These are phyloP conservation scores for Tuber microsphaerosporum DNA, from an alignment of 495 filamentous ascomycete genomes.

Conservation along the genomic window DNA sequence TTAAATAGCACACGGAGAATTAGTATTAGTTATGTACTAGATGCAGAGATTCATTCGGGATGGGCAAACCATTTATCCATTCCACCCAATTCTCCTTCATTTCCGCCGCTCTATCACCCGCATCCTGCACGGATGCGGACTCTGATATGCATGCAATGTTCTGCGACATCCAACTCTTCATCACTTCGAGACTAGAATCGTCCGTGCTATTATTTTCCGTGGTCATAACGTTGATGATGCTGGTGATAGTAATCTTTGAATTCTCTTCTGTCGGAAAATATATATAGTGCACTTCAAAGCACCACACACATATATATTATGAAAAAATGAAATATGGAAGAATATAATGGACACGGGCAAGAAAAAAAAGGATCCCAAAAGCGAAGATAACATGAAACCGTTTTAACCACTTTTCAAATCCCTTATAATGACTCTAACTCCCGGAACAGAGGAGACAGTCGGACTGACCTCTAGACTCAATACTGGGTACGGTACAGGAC, in stretches of 20 bases:
- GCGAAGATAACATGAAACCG: neutral
- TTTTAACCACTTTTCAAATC: constrained; percentile 5
- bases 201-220: neutral
- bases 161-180: constrained; percentile 5
- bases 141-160: constrained; percentile 5
- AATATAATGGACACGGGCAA: neutral
- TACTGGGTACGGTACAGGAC: neutral
- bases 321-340: neutral
- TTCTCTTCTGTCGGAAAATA: neutral
- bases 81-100: neutral
- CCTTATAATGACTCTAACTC: constrained; percentile 3
- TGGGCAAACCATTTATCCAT: neutral
- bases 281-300: constrained; percentile 2
- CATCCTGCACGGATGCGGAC: constrained; percentile 1
- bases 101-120: neutral
- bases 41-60: neutral
- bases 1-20: neutral
- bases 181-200: constrained; percentile 1
- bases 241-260: constrained; percentile 3
- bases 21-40: neutral
- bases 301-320: neutral
- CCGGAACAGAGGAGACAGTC: neutral
- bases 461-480: neutral
- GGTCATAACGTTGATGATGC: neutral
- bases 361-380: neutral